A percentile compares a stretch with the other conserved stretches of the same genome.
These are phyloP conservation scores for Cyclotella sp. DNA, from an alignment of 108 stramenopile genomes.

Conservation along the genomic window DNA sequence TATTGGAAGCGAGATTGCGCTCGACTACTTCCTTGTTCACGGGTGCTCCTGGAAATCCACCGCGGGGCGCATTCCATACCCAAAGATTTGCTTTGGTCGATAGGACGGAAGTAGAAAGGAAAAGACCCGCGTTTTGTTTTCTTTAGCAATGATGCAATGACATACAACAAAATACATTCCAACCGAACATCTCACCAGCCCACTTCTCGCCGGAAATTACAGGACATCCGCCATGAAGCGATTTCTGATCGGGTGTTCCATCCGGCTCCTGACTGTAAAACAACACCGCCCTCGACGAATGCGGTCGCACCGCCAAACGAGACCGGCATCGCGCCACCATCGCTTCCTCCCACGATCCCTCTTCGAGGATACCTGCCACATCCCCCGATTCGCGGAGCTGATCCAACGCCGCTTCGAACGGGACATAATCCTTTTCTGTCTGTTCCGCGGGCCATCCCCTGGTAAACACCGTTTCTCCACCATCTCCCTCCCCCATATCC, in stretches of 20 bases:
- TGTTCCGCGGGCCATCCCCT: constrained; percentile 64
- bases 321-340: constrained; percentile 82
- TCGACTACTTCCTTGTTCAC: constrained; percentile 60
- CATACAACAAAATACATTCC: not conserved
- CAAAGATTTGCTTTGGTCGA: constrained; percentile 41
- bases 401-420: constrained; percentile 28
- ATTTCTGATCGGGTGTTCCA: constrained; percentile 66
- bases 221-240: constrained; percentile 92
- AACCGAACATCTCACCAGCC: constrained; percentile 70
- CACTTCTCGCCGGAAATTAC: constrained; percentile 77
- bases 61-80: constrained; percentile 67
- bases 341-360: constrained; percentile 83
- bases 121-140: not conserved
- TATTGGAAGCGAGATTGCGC: constrained; percentile 40
- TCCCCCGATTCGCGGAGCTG: constrained; percentile 60
- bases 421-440: constrained; percentile 45
- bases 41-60: constrained; percentile 61
- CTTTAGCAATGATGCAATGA: not conserved
- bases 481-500: constrained; percentile 84
- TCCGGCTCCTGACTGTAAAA: constrained; percentile 90
- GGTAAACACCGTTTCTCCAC: constrained; percentile 95
- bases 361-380: constrained; percentile 52
- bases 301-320: constrained; percentile 71
- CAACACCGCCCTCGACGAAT: constrained; percentile 78
- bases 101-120: not conserved